These are phyloP conservation scores for Gleditsia sinensis DNA, from an alignment of 306 rosid species.

Conservation along the genomic window DNA sequence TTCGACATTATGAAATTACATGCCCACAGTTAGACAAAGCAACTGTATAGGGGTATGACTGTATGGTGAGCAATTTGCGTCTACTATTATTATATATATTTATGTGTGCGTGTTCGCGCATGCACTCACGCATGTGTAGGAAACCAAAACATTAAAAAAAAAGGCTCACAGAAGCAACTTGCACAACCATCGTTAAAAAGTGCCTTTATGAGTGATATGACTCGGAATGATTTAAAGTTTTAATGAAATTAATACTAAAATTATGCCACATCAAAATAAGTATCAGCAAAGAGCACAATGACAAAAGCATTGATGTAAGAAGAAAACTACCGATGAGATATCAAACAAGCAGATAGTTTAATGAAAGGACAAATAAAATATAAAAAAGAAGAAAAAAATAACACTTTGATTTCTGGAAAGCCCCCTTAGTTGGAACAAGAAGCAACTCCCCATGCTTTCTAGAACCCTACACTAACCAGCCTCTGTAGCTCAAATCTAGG, in stretches of 20 bases:
- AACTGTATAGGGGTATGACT: too few species aligned
- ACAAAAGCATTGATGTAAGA: not conserved
- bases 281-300: not conserved
- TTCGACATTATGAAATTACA: not conserved
- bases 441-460: not conserved
- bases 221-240: not conserved
- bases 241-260: not conserved
- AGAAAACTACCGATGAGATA: too few species aligned
- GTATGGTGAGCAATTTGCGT: not conserved
- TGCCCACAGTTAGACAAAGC: not conserved
- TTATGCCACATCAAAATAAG: not conserved
- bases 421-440: not conserved
- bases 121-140: too few species aligned
- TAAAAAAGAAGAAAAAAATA: not conserved
- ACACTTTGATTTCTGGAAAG: not conserved
- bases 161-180: too few species aligned
- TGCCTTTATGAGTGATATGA: not conserved
- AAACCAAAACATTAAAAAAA: too few species aligned
- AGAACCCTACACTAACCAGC: too few species aligned
- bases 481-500: not conserved
- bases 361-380: not conserved
- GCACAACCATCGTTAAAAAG: not conserved
- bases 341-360: not conserved
- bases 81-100: not conserved
- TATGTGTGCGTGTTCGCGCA: too few species aligned